Percentiles rank a stretch among this genome's conserved stretches.
Conservation (phyloP, 805 yeast genomes). For the Metschnikowia proteae region DNA sequence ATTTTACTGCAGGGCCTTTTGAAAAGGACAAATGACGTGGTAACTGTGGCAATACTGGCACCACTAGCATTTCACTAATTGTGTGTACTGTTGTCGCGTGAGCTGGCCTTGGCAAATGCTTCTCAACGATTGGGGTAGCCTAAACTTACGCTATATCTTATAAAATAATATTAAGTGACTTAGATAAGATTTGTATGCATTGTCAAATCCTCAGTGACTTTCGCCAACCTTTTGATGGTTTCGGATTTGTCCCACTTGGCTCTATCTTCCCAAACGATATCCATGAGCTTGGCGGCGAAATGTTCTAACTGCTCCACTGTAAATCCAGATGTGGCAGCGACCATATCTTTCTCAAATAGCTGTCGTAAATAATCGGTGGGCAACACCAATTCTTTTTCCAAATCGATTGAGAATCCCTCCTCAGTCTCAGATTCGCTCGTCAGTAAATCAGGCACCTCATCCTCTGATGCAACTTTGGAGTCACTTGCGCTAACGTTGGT, state of each 20-base stretch:
- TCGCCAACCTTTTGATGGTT: conserved; percentile 32
- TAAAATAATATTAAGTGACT: neutral
- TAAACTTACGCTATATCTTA: neutral
- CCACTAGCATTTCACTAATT: neutral
- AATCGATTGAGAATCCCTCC: conserved; percentile 41
- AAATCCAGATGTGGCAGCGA: conserved; percentile 30
- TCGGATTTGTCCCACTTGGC: conserved; percentile 41
- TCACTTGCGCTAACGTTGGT: neutral
- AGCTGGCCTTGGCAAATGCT: neutral
- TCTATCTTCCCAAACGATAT: conserved; percentile 68
- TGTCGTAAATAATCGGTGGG: conserved; percentile 16
- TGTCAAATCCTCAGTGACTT: conserved; percentile 13
- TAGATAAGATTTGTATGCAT: conserved; percentile 2
- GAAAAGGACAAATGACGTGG: neutral
- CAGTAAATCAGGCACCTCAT: neutral
- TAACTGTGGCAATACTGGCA: neutral
- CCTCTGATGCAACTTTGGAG: neutral
- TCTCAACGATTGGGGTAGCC: neutral
- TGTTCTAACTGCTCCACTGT: conserved; percentile 38
- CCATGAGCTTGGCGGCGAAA: conserved; percentile 62
- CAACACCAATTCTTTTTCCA: conserved; percentile 47
- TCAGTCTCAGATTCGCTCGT: conserved; percentile 34
- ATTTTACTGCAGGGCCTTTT: neutral
- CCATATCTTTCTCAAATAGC: conserved; percentile 26
- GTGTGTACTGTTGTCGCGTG: neutral